Evolutionary conservation across 352 stramenopile genomes (phyloP).

Genomic region (Phytophthora europaea): DNA sequence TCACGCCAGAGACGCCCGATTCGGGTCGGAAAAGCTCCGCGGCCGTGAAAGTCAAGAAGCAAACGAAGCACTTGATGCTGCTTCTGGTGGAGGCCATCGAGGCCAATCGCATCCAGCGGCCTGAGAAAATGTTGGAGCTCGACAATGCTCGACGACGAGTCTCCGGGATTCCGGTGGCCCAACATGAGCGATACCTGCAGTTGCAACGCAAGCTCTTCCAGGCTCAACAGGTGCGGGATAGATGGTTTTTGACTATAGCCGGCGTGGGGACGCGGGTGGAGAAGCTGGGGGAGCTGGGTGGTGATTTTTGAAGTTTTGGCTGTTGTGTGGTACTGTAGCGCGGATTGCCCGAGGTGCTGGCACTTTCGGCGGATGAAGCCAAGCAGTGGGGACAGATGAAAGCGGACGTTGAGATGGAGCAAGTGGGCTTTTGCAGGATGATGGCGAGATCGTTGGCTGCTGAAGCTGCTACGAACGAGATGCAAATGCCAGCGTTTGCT

Average conservation of each 20-base stretch:
- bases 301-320: background rate
- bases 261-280: background rate
- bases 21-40: background rate
- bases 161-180: constrained; percentile 53
- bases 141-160: constrained; percentile 56
- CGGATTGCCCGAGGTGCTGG: constrained; percentile 66
- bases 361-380: constrained; percentile 54
- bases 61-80: constrained; percentile 46
- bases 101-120: constrained; percentile 10
- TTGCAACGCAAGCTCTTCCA: constrained; percentile 55
- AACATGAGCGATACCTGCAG: constrained; percentile 65
- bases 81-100: constrained; percentile 45
- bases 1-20: constrained; percentile 17
- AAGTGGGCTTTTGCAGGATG: constrained; percentile 38
- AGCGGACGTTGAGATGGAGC: constrained; percentile 44
- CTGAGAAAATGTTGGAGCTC: constrained; percentile 27
- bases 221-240: constrained; percentile 51
- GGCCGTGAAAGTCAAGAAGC: background rate
- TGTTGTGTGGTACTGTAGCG: constrained; percentile 33
- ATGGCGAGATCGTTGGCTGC: constrained; percentile 27
- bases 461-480: constrained; percentile 30
- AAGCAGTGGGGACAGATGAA: constrained; percentile 53
- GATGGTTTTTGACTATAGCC: constrained; percentile 33
- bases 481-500: constrained; percentile 27
- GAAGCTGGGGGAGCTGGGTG: constrained; percentile 12